Base-by-base conservation (phyloP, 139 green algal species). In the Mychonastes homosphaera region DNA sequence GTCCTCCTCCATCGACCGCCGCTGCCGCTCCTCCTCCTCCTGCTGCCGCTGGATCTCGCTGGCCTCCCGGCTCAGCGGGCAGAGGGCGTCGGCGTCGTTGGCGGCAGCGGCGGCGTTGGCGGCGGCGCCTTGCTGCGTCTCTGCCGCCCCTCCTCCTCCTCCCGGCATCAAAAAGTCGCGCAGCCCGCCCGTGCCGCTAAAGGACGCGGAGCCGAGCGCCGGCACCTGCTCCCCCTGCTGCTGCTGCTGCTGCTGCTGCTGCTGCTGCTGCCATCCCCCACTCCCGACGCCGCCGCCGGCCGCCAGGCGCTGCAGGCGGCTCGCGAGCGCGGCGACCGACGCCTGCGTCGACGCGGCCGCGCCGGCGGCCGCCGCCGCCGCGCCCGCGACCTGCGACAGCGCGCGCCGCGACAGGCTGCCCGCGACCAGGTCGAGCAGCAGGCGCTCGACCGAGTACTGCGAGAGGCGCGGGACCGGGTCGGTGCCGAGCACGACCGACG, bases 391-490 rank as follows among this genome's bases (percentile, higher is more conserved):
- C n/a, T 29, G 41, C 6, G 30, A 21, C 32, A 41, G 52, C 33
- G 6, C 59, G 19, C 39, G 28, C 7, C 49, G 49, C 4, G 36
- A 39, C 7, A 67, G 35, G 10, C 38, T 54, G 6, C 38, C 27
- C 19, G 52, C 45, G 19, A 76, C 55, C 44, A 81, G 62, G 18
- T 81, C 74, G 59, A 81, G 55, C 23, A 81, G 58, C 51, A 73
- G 65, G 9, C 65, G 48, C 49, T 78, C 74, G 15, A 78, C 70
- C 28, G 55, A 69, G 63, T 69, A 78, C 46, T 62, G 69, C 40
- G 50, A 69, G 3, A 78, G 53, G 18, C 77, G 57, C 12, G 70
- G 67, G 4, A 82, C 63, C 24, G 65, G 39, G 56, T 87, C 80
- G 24, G 61, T 63, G 26, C 63, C 29, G 45, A 75, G 40, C 6